Evolutionary conservation across 2,329 filamentous ascomycete species (phyloP).

Genomic region (Aplosporella prunicola): DNA sequence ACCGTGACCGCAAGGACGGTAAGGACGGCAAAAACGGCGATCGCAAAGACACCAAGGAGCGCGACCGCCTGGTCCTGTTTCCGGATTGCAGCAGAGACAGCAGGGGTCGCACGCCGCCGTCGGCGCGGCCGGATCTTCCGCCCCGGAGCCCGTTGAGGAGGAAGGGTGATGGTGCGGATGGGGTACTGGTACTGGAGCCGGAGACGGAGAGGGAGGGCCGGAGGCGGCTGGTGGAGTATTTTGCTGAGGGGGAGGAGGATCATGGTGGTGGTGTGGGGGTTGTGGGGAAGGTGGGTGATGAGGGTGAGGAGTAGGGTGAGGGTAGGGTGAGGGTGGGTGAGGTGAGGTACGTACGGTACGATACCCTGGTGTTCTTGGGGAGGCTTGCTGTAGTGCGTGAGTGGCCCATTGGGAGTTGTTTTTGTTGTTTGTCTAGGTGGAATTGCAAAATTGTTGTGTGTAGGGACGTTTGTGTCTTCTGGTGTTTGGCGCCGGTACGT

Average conservation of each 20-base stretch:
- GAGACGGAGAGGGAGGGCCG: conserved; percentile 3
- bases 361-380: no score
- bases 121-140: conserved; percentile 3
- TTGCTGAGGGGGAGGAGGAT: conserved; percentile 1
- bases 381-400: no score
- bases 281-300: conserved; percentile 5
- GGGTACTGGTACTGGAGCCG: background rate
- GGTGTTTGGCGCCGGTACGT: no score
- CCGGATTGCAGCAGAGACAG: background rate
- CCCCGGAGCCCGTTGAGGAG: background rate
- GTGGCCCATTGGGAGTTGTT: no score
- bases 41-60: background rate
- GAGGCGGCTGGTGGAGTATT: conserved; percentile 8
- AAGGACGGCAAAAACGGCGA: background rate
- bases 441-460: no score
- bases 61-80: background rate
- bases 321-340: no score
- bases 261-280: conserved; percentile 3
- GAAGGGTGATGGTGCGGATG: background rate
- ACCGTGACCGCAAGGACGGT: background rate
- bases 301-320: background rate
- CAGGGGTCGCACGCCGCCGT: background rate
- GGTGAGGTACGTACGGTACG: no score
- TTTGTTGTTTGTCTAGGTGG: no score
- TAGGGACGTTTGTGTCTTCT: no score